A percentile compares a stretch with the other conserved stretches of the same genome.
These are phyloP conservation scores for Aspergillus vadensis DNA, from an alignment of 2,329 filamentous ascomycete species.

Conservation along the genomic window DNA sequence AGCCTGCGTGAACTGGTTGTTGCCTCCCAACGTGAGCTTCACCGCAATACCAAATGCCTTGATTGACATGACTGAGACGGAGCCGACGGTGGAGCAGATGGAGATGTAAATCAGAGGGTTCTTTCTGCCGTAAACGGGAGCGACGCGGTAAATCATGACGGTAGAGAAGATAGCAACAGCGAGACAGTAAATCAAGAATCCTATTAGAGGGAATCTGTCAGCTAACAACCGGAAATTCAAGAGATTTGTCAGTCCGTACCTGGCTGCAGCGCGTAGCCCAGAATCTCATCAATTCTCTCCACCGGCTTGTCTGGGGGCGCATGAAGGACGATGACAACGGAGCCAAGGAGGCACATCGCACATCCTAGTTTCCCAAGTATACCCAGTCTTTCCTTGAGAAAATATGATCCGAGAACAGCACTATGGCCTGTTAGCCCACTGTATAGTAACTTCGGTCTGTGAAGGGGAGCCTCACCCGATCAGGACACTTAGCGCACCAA, in stretches of 20 bases:
- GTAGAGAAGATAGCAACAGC: constrained; percentile 79
- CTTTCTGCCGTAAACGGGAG: constrained; percentile 85
- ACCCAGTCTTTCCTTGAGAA: constrained; percentile 87
- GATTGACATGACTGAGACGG: constrained; percentile 97
- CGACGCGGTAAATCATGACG: constrained; percentile 95
- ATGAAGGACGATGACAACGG: constrained; percentile 96
- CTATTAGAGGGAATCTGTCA: constrained; percentile 49
- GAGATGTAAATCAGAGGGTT: constrained; percentile 96
- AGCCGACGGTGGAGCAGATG: constrained; percentile 96
- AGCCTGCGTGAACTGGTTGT: constrained; percentile 93
- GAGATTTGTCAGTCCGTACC: constrained; percentile 59
- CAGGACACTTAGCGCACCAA: constrained; percentile 90
- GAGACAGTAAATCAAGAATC: constrained; percentile 84
- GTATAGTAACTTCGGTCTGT: constrained; percentile 4
- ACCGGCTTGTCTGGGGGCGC: constrained; percentile 93
- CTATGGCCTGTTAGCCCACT: constrained; percentile 44
- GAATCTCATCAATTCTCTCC: constrained; percentile 84
- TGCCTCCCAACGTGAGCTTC: constrained; percentile 87
- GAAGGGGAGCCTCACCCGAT: constrained; percentile 62
- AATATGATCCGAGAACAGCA: constrained; percentile 91
- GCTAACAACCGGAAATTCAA: background rate
- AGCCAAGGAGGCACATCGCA: constrained; percentile 92
- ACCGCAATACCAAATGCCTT: constrained; percentile 98
- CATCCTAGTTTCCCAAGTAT: constrained; percentile 90
- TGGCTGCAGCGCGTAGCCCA: constrained; percentile 86